Evolutionary conservation across 2,329 filamentous ascomycete species (phyloP), one percentile per base, ranked within the genome.

Genomic region (Mycogone perniciosa): DNA sequence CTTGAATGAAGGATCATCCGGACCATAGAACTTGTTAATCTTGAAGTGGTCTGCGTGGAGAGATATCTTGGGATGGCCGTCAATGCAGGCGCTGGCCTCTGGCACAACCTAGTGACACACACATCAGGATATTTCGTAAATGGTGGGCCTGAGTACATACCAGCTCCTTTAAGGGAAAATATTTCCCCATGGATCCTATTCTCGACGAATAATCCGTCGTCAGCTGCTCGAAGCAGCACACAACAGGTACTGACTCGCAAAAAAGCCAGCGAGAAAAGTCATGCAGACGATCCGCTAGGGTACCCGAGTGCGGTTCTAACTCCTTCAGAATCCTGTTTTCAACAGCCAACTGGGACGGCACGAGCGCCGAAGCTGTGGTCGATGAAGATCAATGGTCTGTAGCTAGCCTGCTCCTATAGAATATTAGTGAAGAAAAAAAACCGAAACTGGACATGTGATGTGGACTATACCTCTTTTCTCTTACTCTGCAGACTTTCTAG

Each of bases 211-310:
- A 54, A 33, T 54, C 50, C 26, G 53, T 50, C 27, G 7, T 9
- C 20, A 49, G 46, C 53, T 54, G 41, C 20, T 54, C 53, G 27
- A 54, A 50, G 6, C 26, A 34, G 50, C 46, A 54, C n/a, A 54
- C 33, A 26, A 50, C 39, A 1, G 39, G 39, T 4, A 54, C 50
- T 8, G 49, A 54, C 33, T 54, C 46, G 27, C 33, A 44, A 27
- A 49, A 50, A 26, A 52, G 46, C 53, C 46, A 54, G 37, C 26
- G 37, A 20, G 53, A 52, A 35, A 54, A 54, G 31, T 52, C 53
- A n/a, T 44, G 53, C 29, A 54, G 49, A 47, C 53, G 53, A 50
- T 54, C 53, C 26, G 10, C 30, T 31, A 44, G 33, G 26, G 53
- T 46, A 52, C 48, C 52, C 8, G 31, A 48, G 9, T 31, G 27